These are phyloP conservation scores for Exophiala aquamarina DNA, from an alignment of 2,329 filamentous ascomycete genomes.

Conservation along the genomic window DNA sequence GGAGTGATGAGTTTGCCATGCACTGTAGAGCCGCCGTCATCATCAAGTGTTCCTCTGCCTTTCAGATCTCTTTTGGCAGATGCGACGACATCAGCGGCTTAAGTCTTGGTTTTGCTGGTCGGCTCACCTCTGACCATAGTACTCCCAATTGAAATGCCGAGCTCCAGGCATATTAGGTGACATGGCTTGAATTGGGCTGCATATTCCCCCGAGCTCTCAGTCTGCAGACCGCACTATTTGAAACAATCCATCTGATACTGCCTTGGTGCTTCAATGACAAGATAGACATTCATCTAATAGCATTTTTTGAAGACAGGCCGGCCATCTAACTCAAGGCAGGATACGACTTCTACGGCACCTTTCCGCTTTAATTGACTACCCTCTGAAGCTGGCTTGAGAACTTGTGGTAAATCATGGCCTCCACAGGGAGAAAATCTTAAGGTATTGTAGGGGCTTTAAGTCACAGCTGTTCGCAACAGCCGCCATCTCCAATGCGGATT, in stretches of 20 bases:
- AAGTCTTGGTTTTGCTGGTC: slow-evolving; percentile 46
- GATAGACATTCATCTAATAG: slow-evolving; percentile 48
- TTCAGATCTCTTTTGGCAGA: slow-evolving; percentile 48
- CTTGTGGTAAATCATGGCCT: slow-evolving; percentile 42
- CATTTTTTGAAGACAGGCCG: slow-evolving; percentile 43
- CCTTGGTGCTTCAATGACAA: slow-evolving; percentile 51
- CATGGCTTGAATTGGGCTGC: slow-evolving; percentile 50
- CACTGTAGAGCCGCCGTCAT: slow-evolving; percentile 48
- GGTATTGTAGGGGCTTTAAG: slow-evolving; percentile 42
- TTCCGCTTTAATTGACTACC: slow-evolving; percentile 44
- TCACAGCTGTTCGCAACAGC: slow-evolving; percentile 50
- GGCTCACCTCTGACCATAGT: slow-evolving; percentile 50
- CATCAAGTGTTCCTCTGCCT: slow-evolving; percentile 46
- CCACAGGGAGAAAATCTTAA: slow-evolving; percentile 47
- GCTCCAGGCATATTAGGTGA: slow-evolving; percentile 49
- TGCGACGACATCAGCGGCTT: slow-evolving; percentile 47
- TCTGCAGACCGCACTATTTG: slow-evolving; percentile 52
- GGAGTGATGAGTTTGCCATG: slow-evolving; percentile 47
- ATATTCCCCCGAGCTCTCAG: slow-evolving; percentile 42
- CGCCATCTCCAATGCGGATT: slow-evolving; percentile 49
- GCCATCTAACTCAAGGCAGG: slow-evolving; percentile 45
- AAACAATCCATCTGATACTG: slow-evolving; percentile 53
- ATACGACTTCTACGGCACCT: slow-evolving; percentile 48
- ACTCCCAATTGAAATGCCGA: slow-evolving; percentile 44
- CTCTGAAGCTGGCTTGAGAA: slow-evolving; percentile 41